Percentiles rank a stretch among this genome's conserved stretches.
Evolutionary conservation across 225 moss, liverwort and hornwort genomes (phyloP).

Genomic region (Sphagnum contortum): DNA sequence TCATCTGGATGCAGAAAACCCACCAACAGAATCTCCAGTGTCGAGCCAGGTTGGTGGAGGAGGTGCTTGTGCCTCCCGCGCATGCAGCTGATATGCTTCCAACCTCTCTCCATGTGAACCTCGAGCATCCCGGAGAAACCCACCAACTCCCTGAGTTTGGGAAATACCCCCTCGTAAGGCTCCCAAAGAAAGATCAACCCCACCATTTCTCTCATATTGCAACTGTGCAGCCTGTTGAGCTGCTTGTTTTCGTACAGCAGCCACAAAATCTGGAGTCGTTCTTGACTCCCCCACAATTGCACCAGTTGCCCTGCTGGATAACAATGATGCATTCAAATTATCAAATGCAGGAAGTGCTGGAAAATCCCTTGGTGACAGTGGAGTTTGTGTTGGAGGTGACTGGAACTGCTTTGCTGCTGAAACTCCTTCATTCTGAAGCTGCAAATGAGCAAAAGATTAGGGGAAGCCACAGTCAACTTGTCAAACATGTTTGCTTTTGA

Average conservation of each 20-base stretch:
- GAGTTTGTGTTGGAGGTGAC: slow-evolving; percentile 16
- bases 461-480: no score
- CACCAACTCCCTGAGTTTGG: slow-evolving; percentile 21
- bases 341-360: slow-evolving; percentile 37
- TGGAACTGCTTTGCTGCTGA: slow-evolving; percentile 24
- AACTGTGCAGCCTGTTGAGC: slow-evolving; percentile 42
- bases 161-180: slow-evolving; percentile 14
- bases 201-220: slow-evolving; percentile 40
- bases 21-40: slow-evolving; percentile 51
- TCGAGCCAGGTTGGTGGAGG: slow-evolving; percentile 36
- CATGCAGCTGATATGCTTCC: slow-evolving; percentile 31
- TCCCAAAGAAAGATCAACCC: slow-evolving; percentile 23
- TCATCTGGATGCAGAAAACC: background rate
- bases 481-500: no score
- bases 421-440: slow-evolving; percentile 43
- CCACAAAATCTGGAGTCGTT: slow-evolving; percentile 34
- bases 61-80: slow-evolving; percentile 24
- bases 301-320: slow-evolving; percentile 1
- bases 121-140: slow-evolving; percentile 20
- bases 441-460: slow-evolving; percentile 4
- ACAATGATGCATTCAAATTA: slow-evolving; percentile 5
- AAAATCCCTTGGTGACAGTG: slow-evolving; percentile 43
- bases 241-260: slow-evolving; percentile 48
- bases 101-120: slow-evolving; percentile 19
- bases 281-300: slow-evolving; percentile 11